These are phyloP conservation scores for Saccharomycopsis sp. DNA, from an alignment of 805 yeast genomes.

Conservation along the genomic window DNA sequence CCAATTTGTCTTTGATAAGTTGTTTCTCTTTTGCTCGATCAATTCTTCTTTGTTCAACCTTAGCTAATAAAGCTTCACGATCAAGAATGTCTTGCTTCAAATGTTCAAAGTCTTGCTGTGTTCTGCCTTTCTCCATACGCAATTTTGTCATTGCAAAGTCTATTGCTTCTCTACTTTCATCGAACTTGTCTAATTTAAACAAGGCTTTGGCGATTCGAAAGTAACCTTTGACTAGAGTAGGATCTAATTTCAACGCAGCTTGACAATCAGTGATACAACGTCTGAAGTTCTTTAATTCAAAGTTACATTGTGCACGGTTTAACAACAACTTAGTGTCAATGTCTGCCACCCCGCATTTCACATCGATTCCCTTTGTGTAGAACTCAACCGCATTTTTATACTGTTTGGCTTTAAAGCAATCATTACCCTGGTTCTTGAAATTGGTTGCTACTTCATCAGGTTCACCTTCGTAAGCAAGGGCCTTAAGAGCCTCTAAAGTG, in stretches of 20 bases:
- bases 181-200: slow-evolving; percentile 53
- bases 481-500: slow-evolving; percentile 80
- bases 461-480: slow-evolving; percentile 80
- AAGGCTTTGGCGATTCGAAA: slow-evolving; percentile 82
- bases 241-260: slow-evolving; percentile 56
- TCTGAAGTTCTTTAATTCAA: slow-evolving; percentile 80
- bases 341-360: slow-evolving; percentile 49
- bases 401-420: slow-evolving; percentile 60
- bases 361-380: slow-evolving; percentile 75
- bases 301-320: slow-evolving; percentile 88
- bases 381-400: slow-evolving; percentile 70
- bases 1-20: slow-evolving; percentile 38
- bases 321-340: slow-evolving; percentile 59
- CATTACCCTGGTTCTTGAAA: slow-evolving; percentile 92
- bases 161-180: slow-evolving; percentile 65
- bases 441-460: slow-evolving; percentile 87
- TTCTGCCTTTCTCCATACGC: slow-evolving; percentile 20
- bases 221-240: slow-evolving; percentile 73
- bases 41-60: neutral
- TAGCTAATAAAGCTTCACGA: neutral
- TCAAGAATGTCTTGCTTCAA: neutral
- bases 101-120: slow-evolving; percentile 18
- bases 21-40: slow-evolving; percentile 30
- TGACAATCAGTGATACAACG: slow-evolving; percentile 82
- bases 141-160: slow-evolving; percentile 49